Conservation (phyloP, 2,329 filamentous ascomycete genomes). For the Exophiala sp. region DNA sequence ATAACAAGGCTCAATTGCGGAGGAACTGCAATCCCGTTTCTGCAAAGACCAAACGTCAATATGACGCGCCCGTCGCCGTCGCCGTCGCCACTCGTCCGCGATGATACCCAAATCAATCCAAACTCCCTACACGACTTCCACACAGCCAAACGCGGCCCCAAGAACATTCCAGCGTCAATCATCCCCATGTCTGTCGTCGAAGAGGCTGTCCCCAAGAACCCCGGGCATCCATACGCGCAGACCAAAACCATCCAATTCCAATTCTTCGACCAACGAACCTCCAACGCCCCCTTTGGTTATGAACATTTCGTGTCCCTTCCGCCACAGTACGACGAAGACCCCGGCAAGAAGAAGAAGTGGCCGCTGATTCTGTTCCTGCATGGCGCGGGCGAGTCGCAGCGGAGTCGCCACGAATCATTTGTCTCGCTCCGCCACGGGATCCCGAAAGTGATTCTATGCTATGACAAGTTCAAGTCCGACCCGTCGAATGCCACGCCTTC, state of each 20-base stretch:
- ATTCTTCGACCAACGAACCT: conserved; percentile 15
- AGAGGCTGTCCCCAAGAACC: conserved; percentile 10
- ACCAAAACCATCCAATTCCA: conserved; percentile 16
- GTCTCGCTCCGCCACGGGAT: conserved; percentile 17
- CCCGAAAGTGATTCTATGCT: conserved; percentile 21
- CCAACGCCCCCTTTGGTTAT: conserved; percentile 22
- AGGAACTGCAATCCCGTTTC: background rate
- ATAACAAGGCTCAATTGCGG: background rate
- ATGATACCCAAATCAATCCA: conserved; percentile 14
- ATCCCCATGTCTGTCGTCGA: background rate
- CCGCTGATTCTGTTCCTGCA: conserved; percentile 21
- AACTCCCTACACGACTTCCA: conserved; percentile 23
- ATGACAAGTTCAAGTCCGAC: conserved; percentile 18
- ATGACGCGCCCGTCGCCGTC: conserved; percentile 2
- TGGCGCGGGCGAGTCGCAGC: conserved; percentile 20
- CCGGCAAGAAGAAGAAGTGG: conserved; percentile 7
- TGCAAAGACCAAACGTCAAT: conserved; percentile 3
- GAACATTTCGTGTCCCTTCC: conserved; percentile 22
- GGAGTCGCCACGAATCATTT: conserved; percentile 13
- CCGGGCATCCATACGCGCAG: conserved; percentile 15
- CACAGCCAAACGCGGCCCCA: conserved; percentile 15
- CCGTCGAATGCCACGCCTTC: conserved; percentile 2
- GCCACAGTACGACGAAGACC: conserved; percentile 11
- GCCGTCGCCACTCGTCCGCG: background rate
- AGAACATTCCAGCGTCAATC: conserved; percentile 13